Percentiles rank a stretch among this genome's conserved stretches.
Conservation (phyloP, 2,329 filamentous ascomycete species). For the Alternaria longipes region DNA sequence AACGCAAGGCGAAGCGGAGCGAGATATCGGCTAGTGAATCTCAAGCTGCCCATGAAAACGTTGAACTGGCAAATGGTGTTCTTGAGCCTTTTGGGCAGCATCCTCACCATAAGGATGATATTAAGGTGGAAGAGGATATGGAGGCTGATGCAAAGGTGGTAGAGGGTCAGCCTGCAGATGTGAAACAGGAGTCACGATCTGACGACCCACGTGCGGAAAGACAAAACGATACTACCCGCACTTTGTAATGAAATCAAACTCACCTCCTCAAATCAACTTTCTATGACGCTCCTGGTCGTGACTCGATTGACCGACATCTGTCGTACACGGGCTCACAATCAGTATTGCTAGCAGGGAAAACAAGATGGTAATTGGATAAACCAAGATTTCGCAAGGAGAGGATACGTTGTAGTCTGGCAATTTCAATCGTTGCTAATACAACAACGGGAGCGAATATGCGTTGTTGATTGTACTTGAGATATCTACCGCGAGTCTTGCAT, state of each 20-base stretch:
- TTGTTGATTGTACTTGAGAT: not conserved
- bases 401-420: not conserved
- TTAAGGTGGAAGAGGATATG: not conserved
- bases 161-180: not conserved
- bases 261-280: not conserved
- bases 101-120: not conserved
- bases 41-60: not conserved
- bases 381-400: constrained; percentile 2
- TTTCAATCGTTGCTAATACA: not conserved
- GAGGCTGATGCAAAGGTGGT: not conserved
- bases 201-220: not conserved
- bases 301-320: not conserved
- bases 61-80: not conserved
- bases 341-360: not conserved
- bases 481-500: constrained; percentile 40
- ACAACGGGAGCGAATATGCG: not conserved
- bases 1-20: constrained; percentile 21
- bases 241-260: not conserved
- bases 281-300: not conserved
- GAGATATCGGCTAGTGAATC: not conserved
- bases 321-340: not conserved
- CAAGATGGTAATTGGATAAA: not conserved
- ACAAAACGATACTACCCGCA: not conserved
- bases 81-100: not conserved
- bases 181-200: not conserved